Percentiles rank a stretch among this genome's conserved stretches.
These are phyloP conservation scores for Darksidea phi DNA, from an alignment of 495 filamentous ascomycete genomes.

Conservation along the genomic window DNA sequence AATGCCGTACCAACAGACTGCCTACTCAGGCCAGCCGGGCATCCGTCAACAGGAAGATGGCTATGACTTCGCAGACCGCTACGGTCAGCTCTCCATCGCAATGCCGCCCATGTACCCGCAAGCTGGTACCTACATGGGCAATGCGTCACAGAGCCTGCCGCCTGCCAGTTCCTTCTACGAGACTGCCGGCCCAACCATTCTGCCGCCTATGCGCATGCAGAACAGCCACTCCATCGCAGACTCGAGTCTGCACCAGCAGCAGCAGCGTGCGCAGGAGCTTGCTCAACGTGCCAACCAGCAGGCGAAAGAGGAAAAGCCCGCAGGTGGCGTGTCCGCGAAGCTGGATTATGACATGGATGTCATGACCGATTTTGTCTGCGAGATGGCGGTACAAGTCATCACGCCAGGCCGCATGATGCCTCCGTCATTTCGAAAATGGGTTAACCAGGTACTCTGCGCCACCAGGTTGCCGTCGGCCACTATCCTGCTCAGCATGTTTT, in stretches of 20 bases:
- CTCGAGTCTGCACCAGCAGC: constrained; percentile 32
- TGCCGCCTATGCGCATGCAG: constrained; percentile 42
- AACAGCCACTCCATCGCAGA: constrained; percentile 26
- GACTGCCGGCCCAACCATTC: constrained; percentile 37
- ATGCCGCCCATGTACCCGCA: constrained; percentile 40
- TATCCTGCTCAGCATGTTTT: constrained; percentile 88
- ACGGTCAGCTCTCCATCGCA: constrained; percentile 39
- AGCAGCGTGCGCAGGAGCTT: constrained; percentile 35
- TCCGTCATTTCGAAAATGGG: constrained; percentile 88
- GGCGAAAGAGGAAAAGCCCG: constrained; percentile 45
- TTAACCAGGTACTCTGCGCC: constrained; percentile 87
- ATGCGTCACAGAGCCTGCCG: constrained; percentile 29
- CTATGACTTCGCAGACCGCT: constrained; percentile 41
- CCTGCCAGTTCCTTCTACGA: constrained; percentile 40
- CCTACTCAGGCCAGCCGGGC: constrained; percentile 36
- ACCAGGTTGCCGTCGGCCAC: constrained; percentile 94
- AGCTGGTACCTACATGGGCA: constrained; percentile 34
- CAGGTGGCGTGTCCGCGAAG: constrained; percentile 88
- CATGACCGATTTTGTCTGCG: constrained; percentile 96
- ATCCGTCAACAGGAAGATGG: constrained; percentile 39
- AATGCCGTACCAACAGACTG: constrained; percentile 40
- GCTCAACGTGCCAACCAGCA: constrained; percentile 27
- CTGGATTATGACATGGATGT: constrained; percentile 98
- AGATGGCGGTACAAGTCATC: constrained; percentile 82
- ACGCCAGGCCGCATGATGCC: constrained; percentile 65